phyloP scores from a whole-genome alignment of 768 basidiomycete genomes.

The Russula dissimulans region DNA sequence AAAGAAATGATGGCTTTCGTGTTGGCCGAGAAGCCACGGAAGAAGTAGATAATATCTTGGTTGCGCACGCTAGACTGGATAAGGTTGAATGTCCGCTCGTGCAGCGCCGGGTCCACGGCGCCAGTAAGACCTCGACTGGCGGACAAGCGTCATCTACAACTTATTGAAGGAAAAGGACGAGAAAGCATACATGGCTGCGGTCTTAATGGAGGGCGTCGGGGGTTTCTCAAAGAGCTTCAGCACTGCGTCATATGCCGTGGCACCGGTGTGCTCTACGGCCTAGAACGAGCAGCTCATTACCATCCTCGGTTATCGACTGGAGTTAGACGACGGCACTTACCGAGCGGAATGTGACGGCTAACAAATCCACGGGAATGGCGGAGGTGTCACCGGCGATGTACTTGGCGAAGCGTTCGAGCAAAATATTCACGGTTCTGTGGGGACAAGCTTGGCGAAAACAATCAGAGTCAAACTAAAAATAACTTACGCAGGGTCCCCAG shows the following conservation, averaged over 20 bases:
- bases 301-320: not conserved
- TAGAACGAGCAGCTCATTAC: conserved; percentile 23
- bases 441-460: conserved; percentile 21
- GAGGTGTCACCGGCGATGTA: conserved; percentile 68
- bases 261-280: conserved; percentile 69
- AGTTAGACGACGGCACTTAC: conserved; percentile 15
- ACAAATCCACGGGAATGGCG: conserved; percentile 72
- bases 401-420: conserved; percentile 58
- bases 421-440: conserved; percentile 62
- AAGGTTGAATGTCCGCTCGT: conserved; percentile 55
- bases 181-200: conserved; percentile 53
- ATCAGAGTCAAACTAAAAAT: not conserved
- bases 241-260: conserved; percentile 63
- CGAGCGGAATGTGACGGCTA: conserved; percentile 47
- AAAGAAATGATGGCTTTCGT: conserved; percentile 42
- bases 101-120: conserved; percentile 44
- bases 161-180: not conserved
- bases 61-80: conserved; percentile 45
- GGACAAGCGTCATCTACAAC: not conserved
- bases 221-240: conserved; percentile 61
- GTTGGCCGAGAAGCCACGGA: conserved; percentile 51
- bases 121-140: conserved; percentile 55
- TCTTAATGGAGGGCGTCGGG: conserved; percentile 62
- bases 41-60: conserved; percentile 58
- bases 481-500: conserved; percentile 35